Conservation (phyloP, 352 stramenopile genomes). For the Nothophytophthora sp. region DNA sequence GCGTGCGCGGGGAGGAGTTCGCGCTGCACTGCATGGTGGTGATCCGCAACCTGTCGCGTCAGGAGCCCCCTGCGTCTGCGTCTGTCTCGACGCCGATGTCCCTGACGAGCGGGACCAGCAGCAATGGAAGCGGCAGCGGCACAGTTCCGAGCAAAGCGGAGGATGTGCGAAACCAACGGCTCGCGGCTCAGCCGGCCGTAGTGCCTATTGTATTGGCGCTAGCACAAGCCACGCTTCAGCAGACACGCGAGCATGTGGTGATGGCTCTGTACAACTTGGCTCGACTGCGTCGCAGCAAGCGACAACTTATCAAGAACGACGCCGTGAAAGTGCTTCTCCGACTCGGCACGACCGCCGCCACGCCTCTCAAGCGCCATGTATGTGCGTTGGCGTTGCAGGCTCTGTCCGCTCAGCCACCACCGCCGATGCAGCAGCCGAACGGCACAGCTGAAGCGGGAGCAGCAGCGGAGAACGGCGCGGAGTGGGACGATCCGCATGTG, state of each 20-base stretch:
- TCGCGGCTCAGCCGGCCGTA: conserved; percentile 48
- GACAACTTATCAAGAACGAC: conserved; percentile 75
- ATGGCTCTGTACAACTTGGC: conserved; percentile 72
- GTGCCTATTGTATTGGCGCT: conserved; percentile 64
- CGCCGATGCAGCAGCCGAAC: conserved; percentile 2
- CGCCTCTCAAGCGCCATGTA: conserved; percentile 62
- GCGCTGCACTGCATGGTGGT: conserved; percentile 61
- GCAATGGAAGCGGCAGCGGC: conserved; percentile 1
- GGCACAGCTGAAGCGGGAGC: conserved; percentile 17
- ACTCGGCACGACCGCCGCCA: conserved; percentile 41
- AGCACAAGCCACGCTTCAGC: conserved; percentile 35
- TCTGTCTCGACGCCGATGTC: background rate
- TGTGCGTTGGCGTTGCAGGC: conserved; percentile 62
- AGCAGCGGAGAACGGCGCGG: conserved; percentile 13
- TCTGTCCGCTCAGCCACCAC: conserved; percentile 47
- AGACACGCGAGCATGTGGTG: conserved; percentile 72
- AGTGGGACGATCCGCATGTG: conserved; percentile 45
- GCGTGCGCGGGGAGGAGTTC: conserved; percentile 69
- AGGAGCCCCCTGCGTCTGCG: conserved; percentile 18
- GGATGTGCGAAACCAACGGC: conserved; percentile 58
- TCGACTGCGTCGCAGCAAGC: conserved; percentile 49
- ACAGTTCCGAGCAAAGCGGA: conserved; percentile 14
- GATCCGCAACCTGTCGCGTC: conserved; percentile 67
- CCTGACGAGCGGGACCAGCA: conserved; percentile 1
- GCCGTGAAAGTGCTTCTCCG: conserved; percentile 71